Evolutionary conservation across 495 filamentous ascomycete species (phyloP).

Genomic region (Xylaria palmicola): DNA sequence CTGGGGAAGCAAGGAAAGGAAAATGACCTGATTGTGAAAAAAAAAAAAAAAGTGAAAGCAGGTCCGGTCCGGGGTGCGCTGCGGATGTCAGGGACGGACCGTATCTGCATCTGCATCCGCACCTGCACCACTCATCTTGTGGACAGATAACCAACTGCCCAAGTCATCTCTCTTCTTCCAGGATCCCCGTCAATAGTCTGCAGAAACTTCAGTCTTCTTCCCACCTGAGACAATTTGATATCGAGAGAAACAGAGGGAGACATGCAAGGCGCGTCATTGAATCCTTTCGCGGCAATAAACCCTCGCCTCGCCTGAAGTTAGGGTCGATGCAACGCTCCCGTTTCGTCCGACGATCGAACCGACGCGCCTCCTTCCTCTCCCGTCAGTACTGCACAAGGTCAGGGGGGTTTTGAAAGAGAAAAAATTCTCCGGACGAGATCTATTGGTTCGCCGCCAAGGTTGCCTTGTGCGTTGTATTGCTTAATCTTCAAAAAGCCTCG

Average conservation of each 20-base stretch:
- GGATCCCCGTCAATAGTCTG: background rate
- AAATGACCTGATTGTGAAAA: constrained; percentile 3
- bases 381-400: background rate
- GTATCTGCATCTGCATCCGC: background rate
- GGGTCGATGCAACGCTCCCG: constrained; percentile 6
- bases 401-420: background rate
- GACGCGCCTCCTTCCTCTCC: constrained; percentile 11
- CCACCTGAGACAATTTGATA: background rate
- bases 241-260: background rate
- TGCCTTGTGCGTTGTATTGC: background rate
- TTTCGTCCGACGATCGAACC: constrained; percentile 3
- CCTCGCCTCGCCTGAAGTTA: constrained; percentile 8
- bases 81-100: background rate
- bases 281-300: constrained; percentile 9
- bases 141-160: background rate
- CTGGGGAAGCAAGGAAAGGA: background rate
- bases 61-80: background rate
- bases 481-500: background rate
- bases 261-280: constrained; percentile 3
- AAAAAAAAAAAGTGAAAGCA: too few relatives aligned
- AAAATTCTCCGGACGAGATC: constrained; percentile 9
- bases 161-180: background rate
- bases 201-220: background rate
- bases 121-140: background rate
- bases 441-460: constrained; percentile 2